Conservation (phyloP, 176 grass and related monocot species). For the Raddia guianensis region DNA sequence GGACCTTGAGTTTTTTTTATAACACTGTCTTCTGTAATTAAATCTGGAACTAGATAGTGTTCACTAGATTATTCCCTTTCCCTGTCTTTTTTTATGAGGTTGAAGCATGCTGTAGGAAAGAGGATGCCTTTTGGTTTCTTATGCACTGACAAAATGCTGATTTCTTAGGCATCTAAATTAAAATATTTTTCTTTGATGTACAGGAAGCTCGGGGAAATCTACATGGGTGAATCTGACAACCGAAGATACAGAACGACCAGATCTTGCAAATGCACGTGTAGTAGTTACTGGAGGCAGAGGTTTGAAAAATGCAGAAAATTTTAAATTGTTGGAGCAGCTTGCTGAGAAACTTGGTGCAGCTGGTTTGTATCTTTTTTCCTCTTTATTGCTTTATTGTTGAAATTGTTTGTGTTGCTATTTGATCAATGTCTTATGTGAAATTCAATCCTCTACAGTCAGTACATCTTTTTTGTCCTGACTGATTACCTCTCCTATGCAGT, state of each 20-base stretch:
- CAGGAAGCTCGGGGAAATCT: constrained; percentile 64
- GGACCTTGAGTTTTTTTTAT: not conserved
- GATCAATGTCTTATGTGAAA: not conserved
- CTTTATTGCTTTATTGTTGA: not conserved
- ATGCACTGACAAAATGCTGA: not conserved
- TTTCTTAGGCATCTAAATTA: not conserved
- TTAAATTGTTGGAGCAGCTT: constrained; percentile 91
- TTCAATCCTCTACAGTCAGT: not conserved
- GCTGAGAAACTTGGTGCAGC: constrained; percentile 98
- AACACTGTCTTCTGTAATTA: not conserved
- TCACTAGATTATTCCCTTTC: constrained; percentile 3
- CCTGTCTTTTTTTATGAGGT: constrained; percentile 1
- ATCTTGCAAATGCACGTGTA: constrained; percentile 81
- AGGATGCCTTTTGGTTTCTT: not conserved
- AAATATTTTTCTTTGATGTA: not conserved
- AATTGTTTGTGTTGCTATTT: not conserved
- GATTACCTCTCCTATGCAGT: constrained; percentile 49
- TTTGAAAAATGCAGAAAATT: constrained; percentile 93
- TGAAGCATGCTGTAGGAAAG: not conserved
- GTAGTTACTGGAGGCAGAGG: constrained; percentile 90
- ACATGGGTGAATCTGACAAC: constrained; percentile 77
- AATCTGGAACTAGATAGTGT: not conserved
- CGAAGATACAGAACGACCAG: constrained; percentile 81
- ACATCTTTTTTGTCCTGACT: not conserved
- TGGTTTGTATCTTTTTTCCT: constrained; percentile 44